Evolutionary conservation across 805 yeast species (phyloP), one percentile per base, ranked within the genome.

Genomic region (Aciculoconidium aculeatum): DNA sequence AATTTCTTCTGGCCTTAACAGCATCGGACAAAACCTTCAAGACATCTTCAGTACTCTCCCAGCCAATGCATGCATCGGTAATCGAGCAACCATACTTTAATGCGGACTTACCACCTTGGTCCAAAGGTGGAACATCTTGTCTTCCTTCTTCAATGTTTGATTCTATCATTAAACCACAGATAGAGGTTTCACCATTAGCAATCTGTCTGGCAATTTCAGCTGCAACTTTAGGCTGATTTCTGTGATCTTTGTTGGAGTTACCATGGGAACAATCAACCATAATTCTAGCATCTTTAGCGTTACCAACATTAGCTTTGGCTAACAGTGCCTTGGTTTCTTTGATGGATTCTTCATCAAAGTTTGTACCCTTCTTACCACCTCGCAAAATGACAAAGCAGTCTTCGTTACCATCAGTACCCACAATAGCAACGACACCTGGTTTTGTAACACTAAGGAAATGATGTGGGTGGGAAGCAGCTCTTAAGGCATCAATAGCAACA

Each of bases 261-360:
- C 96, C 98, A 54, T 90, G 98, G 22, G 96, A 87, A 59, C 96
- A 92, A 61, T 90, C 98, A 40, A 90, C 77, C 97, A 90, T 92
- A 48, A 88, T 80, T 50, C 90, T 72, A 27, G 66, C 60, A 11
- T 54, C 55, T 10, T 25, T 28, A 27, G 65, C 59, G 45, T 61
- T 63, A 15, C 72, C 62, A 40, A 58, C 62, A 45, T 67, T 69
- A 15, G 75, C 67, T 30, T 71, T 68, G 11, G 53, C 53, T 34
- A 86, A 62, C 42, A 75, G 74, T 16, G 58, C 70, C 53, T 80
- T 73, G 16, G 94, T 83, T 27, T 69, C 70, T 28, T 65, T 60
- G 17, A 90, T 88, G 11, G 80, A 74, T 41, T 69, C 75, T 24
- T 79, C 78, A 55, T 88, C 96, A 53, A 60, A 90, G 60, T 90